phyloP scores from a whole-genome alignment of 73 alveolate genomes.

The Tetrahymena borealis region DNA sequence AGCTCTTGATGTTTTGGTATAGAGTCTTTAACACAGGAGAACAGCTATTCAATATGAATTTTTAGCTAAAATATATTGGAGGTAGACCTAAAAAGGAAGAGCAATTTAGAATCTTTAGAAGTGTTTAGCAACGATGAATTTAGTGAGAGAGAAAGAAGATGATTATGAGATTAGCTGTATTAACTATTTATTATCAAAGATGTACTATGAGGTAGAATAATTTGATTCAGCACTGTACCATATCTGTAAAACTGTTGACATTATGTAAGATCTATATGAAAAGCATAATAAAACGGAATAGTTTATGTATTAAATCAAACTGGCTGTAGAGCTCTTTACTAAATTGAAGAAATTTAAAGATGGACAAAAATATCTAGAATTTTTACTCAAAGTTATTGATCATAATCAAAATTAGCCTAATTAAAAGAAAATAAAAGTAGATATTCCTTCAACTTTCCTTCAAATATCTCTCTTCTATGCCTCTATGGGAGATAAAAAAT shows the following conservation, averaged over 20 bases:
- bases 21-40: background rate
- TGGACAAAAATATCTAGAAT: background rate
- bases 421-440: background rate
- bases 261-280: background rate
- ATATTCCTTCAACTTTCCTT: background rate
- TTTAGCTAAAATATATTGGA: background rate
- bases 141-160: background rate
- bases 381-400: background rate
- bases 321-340: background rate
- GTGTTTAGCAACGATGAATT: background rate
- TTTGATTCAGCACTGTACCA: background rate
- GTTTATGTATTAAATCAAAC: background rate
- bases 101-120: background rate
- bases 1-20: background rate
- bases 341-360: background rate
- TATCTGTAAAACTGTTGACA: background rate
- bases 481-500: background rate
- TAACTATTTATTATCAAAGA: background rate
- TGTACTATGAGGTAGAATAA: background rate
- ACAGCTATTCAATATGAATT: background rate
- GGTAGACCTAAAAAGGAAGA: background rate
- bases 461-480: background rate
- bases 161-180: background rate
- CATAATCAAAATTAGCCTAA: background rate
- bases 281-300: background rate